Evolutionary conservation across 1,284 basidiomycete species (phyloP).

Genomic region (Ustilago nuda): DNA sequence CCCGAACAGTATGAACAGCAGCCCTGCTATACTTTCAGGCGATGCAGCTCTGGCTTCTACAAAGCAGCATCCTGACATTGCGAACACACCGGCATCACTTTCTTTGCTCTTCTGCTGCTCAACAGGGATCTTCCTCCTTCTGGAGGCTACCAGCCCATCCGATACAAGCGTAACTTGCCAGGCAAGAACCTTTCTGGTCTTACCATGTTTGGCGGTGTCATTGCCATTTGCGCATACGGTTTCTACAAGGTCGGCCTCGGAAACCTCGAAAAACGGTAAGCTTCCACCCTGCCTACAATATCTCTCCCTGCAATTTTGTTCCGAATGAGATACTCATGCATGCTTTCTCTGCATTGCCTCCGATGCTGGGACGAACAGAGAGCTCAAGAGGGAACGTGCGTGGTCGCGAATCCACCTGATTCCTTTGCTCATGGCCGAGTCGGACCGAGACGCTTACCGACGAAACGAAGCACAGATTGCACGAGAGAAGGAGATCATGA

Average conservation of each 20-base stretch:
- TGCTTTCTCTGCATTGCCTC: neutral
- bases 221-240: slow-evolving; percentile 87
- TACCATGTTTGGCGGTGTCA: slow-evolving; percentile 85
- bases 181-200: slow-evolving; percentile 89
- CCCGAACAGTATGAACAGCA: neutral
- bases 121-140: slow-evolving; percentile 92
- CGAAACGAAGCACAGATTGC: slow-evolving; percentile 81
- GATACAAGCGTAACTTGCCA: slow-evolving; percentile 96
- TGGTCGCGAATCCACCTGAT: slow-evolving; percentile 97
- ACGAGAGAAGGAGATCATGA: slow-evolving; percentile 93
- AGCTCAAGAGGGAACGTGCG: slow-evolving; percentile 89
- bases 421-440: slow-evolving; percentile 86
- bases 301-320: neutral
- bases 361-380: slow-evolving; percentile 73
- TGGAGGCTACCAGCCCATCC: slow-evolving; percentile 91
- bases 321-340: neutral
- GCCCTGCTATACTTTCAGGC: neutral
- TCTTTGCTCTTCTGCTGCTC: neutral
- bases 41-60: neutral
- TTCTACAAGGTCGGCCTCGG: slow-evolving; percentile 92
- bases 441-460: slow-evolving; percentile 89
- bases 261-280: slow-evolving; percentile 91
- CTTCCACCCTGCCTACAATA: neutral
- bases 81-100: neutral
- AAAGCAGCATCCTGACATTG: slow-evolving; percentile 8